Base-by-base conservation (phyloP, 2,329 filamentous ascomycete species). In the Xylaria sp. region DNA sequence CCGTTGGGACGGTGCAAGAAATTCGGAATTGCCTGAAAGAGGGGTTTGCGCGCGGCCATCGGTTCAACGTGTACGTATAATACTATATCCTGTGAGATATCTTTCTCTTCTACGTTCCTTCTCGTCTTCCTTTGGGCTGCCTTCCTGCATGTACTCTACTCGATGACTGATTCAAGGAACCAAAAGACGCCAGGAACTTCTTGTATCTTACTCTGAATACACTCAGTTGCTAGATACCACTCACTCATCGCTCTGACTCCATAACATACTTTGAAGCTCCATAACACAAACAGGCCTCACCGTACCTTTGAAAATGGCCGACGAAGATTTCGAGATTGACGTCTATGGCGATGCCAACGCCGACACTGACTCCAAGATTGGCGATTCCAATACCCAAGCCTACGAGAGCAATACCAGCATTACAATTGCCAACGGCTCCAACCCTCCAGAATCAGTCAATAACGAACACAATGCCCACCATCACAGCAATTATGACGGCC, bases 281-380 rank as follows among this genome's bases (percentile, higher is more conserved):
- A 76, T 73, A 75, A 71, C 75, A 68, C 73, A 71, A 74, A 76
- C 28, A 28, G 28, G 70, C 65, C 71, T 64, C 70, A 67, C 70
- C 71, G 41, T 46, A n/a, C 13, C 41, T 66, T 62, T 41, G 76
- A 81, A 76, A 60, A 92, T 91, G 90, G 88, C 89, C 74, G 90
- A 92, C 75, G 89, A 91, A 76, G 89, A 91, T 75, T 91, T 90
- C 79, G 90, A 92, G 75, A 91, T 92, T 81, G 90, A 92, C 74
- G 90, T 92, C 76, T 92, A 92, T 77, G 90, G 89, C 75, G 90
- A 91, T 75, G 83, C 84, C 67, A 82, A 81, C 69, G 81, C 82
- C 66, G 83, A 87, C 28, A 81, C 84, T 68, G 80, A 83, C 10
- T 62, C 74, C 20, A 77, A 73, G 58, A 54, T 61, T 36, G 75